Evolutionary conservation across 805 yeast species (phyloP), one percentile per base, ranked within the genome.

Genomic region (Scheffersomyces amazonensis): DNA sequence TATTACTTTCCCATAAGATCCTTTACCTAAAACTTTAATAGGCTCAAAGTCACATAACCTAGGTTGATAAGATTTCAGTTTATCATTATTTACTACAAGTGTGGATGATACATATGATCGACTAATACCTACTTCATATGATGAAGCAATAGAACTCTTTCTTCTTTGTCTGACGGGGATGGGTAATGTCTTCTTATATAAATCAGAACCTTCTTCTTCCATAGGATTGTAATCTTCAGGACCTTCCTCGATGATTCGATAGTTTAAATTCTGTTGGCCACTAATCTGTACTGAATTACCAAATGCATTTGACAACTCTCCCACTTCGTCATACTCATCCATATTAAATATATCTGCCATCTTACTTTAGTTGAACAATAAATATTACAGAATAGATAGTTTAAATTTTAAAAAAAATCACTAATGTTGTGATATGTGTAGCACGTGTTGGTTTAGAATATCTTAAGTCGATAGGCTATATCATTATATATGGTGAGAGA

Each of bases 1-100:
- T 16, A 65, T 50, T 16, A 69, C 75, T 36, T 69, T 69, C 2
- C 75, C 75, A 43, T 65, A 69, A 11, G 70, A 61, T 3, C 75
- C 75, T 44, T 58, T 60, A 16, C 75, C 75, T 37, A 69, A 49
- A 5, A 69, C 75, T 47, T 63, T 67, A 30, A 69, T 53, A 5
- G 73, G 71, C 38, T 61, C 67, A 39, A 69, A 69, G 46, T 69
- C 74, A 2, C 57, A 44, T 22, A 66, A 50, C 35, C 50, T 52
- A 16, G 66, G 64, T 44, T 54, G 51, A 40, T 53, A 54, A 16
- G 36, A 27, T 11, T 31, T 27, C 6, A 33, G 20, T 11, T 35
- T 38, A 15, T 35, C 16, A 17, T 41, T 44, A 37, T 41, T 46
- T 19, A 41, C 37, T 6, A 49, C 41, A 7, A 56, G 41, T 7